Percentiles rank a stretch among this genome's conserved stretches.
Conservation (phyloP, 306 rosid genomes). For the Fragaria ananassa region DNA sequence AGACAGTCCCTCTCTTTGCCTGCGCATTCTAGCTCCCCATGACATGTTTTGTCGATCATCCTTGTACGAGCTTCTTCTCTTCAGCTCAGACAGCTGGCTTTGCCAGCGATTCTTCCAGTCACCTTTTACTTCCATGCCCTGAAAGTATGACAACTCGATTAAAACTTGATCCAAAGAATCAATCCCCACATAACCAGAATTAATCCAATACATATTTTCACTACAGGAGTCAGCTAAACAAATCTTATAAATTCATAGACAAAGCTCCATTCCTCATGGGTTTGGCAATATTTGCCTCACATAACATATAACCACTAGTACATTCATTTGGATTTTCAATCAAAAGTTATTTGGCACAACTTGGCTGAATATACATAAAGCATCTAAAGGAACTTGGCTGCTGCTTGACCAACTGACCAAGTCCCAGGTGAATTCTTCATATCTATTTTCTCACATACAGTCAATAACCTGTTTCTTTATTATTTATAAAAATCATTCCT, state of each 20-base stretch:
- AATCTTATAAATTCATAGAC: not conserved
- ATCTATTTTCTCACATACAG: not conserved
- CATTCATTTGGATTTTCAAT: not conserved
- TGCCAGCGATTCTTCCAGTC: constrained; percentile 66
- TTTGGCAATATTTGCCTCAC: not conserved
- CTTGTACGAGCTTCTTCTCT: constrained; percentile 51
- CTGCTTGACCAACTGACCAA: not conserved
- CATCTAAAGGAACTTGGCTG: not conserved
- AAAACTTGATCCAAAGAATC: not conserved
- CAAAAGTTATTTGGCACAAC: not conserved
- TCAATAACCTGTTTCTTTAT: not conserved
- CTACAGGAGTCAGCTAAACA: not conserved
- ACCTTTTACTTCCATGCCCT: constrained; percentile 48
- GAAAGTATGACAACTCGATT: constrained; percentile 2
- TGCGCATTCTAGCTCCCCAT: constrained; percentile 88
- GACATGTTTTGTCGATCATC: constrained; percentile 44
- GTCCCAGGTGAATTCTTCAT: not conserved
- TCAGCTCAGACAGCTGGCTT: constrained; percentile 57
- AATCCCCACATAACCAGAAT: not conserved
- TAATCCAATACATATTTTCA: not conserved
- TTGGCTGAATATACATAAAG: not conserved
- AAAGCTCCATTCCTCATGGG: not conserved
- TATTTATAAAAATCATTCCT: not conserved
- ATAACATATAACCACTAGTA: not conserved
- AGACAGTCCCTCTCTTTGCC: constrained; percentile 39